Base-by-base conservation (phyloP, 2,329 filamentous ascomycete genomes). In the Diaporthe vexans region DNA sequence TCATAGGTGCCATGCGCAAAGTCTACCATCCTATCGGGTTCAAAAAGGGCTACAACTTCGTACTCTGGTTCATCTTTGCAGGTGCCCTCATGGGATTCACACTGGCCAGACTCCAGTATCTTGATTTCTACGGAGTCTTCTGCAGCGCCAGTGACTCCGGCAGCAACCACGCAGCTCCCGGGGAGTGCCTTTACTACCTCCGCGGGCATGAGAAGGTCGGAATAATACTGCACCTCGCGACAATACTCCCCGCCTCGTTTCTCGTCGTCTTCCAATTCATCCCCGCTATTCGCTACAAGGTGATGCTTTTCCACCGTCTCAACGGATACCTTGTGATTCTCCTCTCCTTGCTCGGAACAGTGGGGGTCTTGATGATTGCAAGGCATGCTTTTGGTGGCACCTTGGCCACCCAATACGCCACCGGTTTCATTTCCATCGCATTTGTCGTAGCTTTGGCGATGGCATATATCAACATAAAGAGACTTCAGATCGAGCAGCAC, bases 401-500 rank as follows among this genome's bases (percentile, higher is more conserved):
- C 0, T 57, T 91, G 0, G 86, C 87, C 4, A 85, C 85, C 1
- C 90, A 91, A 77, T 79, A 81, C 0, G 84, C 78, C 1, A 79
- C 87, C 0, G 86, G 86, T 0, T 69, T 85, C 0, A 77, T 89
- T 0, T 85, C 81, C 0, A 83, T 90, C 46, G 78, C 85, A 7
- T 88, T 88, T 4, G 79, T 86, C 0, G 76, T 79, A 1, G 83
- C 85, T 17, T 79, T 89, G 43, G 75, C 79, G 0, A 75, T 91
- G 57, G 87, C 89, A 0, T 87, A 86, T 52, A 83, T 87, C 79
- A 91, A 91, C 76, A 87, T 92, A 79, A 91, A 89, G 79, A 82
- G 84, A 3, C 80, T 92, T 2, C 90, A 92, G 77, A 90, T 93
- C 59, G 89, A 91, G 46, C 87, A 92, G 77, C 90, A 92, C 75